Evolutionary conservation across 208 protist species (phyloP).

Genomic region (Acanthamoeba castellanii): DNA sequence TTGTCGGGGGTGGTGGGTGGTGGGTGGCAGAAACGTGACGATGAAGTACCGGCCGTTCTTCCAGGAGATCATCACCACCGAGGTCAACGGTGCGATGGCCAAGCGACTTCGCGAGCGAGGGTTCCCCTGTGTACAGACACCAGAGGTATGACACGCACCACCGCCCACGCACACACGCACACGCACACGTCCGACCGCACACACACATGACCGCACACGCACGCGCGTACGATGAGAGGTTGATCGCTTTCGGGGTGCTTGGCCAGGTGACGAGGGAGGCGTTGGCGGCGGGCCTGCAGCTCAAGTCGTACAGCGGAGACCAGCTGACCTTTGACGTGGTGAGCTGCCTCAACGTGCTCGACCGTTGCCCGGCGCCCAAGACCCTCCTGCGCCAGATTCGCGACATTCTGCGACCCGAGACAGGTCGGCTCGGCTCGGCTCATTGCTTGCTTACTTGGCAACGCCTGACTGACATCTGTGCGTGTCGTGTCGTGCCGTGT

Average conservation of each 20-base stretch:
- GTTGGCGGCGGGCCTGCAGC: not conserved
- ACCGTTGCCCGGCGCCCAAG: not conserved
- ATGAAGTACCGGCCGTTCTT: conserved; percentile 16
- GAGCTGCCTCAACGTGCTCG: conserved; percentile 29
- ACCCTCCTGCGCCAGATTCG: conserved; percentile 18
- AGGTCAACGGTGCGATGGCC: conserved; percentile 21
- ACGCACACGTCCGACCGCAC: not conserved
- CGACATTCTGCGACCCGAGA: conserved; percentile 6
- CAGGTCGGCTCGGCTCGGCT: not conserved
- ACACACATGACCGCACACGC: not conserved
- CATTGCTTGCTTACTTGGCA: not conserved
- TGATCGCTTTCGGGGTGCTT: not conserved
- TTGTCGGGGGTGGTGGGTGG: not conserved
- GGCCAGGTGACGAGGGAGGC: not conserved
- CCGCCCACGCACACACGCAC: too few species aligned
- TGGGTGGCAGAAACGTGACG: conserved; percentile 28
- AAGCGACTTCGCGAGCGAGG: conserved; percentile 22
- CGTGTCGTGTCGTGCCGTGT: not conserved
- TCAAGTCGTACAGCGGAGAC: not conserved
- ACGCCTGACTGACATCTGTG: not conserved
- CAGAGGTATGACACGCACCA: not conserved
- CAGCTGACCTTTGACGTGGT: conserved; percentile 25
- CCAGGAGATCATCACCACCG: conserved; percentile 1
- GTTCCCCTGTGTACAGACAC: conserved; percentile 10
- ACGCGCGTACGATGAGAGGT: not conserved